These are phyloP conservation scores for Penicillium verrucosum DNA, from an alignment of 2,329 filamentous ascomycete genomes.

Conservation along the genomic window DNA sequence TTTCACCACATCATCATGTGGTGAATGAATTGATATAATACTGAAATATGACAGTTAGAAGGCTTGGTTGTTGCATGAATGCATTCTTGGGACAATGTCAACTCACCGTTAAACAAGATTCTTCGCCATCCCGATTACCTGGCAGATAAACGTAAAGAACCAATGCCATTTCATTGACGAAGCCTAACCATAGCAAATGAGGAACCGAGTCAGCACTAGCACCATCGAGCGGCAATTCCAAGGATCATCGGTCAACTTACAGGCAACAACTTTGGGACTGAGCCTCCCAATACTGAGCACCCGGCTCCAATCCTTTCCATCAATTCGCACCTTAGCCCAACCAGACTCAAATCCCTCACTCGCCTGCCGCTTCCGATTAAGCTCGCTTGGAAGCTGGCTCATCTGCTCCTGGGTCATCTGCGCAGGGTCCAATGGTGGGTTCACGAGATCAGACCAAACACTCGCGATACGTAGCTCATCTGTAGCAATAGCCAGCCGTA, in stretches of 20 bases:
- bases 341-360: slow-evolving; percentile 69
- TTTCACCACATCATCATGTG: slow-evolving; percentile 19
- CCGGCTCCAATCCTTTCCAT: slow-evolving; percentile 89
- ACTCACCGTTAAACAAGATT: slow-evolving; percentile 47
- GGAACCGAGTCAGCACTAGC: neutral
- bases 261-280: slow-evolving; percentile 89
- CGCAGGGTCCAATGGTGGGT: slow-evolving; percentile 79
- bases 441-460: slow-evolving; percentile 79
- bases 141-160: slow-evolving; percentile 48
- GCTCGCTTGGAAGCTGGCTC: slow-evolving; percentile 76
- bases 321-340: slow-evolving; percentile 87
- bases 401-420: slow-evolving; percentile 65
- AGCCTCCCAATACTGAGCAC: slow-evolving; percentile 90
- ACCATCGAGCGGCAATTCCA: neutral
- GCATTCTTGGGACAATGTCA: neutral
- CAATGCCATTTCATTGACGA: slow-evolving; percentile 46
- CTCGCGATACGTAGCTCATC: slow-evolving; percentile 82
- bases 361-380: slow-evolving; percentile 66
- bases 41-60: slow-evolving; percentile 20
- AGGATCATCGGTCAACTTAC: slow-evolving; percentile 45
- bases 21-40: slow-evolving; percentile 48
- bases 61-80: neutral
- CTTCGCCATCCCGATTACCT: slow-evolving; percentile 40
- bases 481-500: slow-evolving; percentile 75
- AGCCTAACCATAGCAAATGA: slow-evolving; percentile 27